A percentile compares a stretch with the other conserved stretches of the same genome.
These are phyloP conservation scores for Zymoseptoria brevis DNA, from an alignment of 2,329 filamentous ascomycete genomes.

Conservation along the genomic window DNA sequence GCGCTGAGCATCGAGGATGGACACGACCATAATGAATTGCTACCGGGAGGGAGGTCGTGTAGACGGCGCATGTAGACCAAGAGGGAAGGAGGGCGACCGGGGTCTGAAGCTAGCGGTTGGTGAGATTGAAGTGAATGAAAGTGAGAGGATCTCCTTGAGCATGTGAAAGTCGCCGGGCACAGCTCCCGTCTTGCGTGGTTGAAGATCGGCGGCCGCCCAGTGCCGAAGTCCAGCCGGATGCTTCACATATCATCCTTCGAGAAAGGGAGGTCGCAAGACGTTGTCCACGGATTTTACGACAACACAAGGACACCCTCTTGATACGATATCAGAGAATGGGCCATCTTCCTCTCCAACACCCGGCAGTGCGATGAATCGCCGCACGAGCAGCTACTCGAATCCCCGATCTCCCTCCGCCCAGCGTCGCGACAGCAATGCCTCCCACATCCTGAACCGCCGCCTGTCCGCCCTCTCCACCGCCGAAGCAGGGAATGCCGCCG, in stretches of 20 bases:
- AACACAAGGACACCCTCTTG: background rate
- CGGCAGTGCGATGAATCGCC: constrained; percentile 37
- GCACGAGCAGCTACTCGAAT: constrained; percentile 31
- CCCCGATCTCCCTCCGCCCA: constrained; percentile 13
- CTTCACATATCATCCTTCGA: background rate
- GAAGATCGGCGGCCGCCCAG: too few relatives aligned
- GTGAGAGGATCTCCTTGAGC: background rate
- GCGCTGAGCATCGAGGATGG: constrained; percentile 76
- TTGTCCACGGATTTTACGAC: background rate
- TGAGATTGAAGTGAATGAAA: background rate
- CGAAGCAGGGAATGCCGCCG: constrained; percentile 54
- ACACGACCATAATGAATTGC: constrained; percentile 61
- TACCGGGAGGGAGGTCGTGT: background rate
- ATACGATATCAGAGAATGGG: background rate
- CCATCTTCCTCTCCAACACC: constrained; percentile 3
- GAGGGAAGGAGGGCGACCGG: background rate
- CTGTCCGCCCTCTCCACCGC: constrained; percentile 59
- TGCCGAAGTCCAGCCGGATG: too few relatives aligned
- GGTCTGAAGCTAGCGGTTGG: background rate
- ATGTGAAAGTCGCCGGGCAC: background rate
- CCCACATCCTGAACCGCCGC: constrained; percentile 49
- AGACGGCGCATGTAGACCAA: background rate
- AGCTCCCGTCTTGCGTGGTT: background rate
- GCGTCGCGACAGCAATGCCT: constrained; percentile 11
- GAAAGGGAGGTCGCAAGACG: background rate